A percentile compares a stretch with the other conserved stretches of the same genome.
phyloP scores from a whole-genome alignment of 495 filamentous ascomycete genomes.

The Penicillium paxilli region DNA sequence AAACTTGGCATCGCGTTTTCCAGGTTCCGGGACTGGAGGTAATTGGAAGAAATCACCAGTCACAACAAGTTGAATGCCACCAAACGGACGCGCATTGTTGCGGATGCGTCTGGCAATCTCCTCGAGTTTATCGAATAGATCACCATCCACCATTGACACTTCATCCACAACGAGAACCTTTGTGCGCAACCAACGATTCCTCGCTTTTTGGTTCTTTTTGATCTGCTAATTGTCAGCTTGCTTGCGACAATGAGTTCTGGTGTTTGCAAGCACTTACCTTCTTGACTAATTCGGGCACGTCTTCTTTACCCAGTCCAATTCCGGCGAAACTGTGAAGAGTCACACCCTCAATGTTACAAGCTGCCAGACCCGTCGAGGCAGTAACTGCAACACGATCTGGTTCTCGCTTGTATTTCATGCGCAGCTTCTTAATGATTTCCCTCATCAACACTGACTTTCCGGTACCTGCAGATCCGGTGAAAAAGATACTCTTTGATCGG shows the following conservation, averaged over 20 bases:
- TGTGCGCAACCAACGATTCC: conserved; percentile 82
- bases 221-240: conserved; percentile 48
- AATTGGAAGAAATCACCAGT: conserved; percentile 98
- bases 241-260: neutral
- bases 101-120: conserved; percentile 76
- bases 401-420: conserved; percentile 69
- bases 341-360: conserved; percentile 94
- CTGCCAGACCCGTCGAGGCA: conserved; percentile 92
- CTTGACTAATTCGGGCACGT: conserved; percentile 76
- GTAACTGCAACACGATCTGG: conserved; percentile 87
- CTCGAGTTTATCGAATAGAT: conserved; percentile 95
- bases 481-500: conserved; percentile 85
- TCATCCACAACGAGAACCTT: conserved; percentile 90
- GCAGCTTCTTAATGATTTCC: conserved; percentile 80
- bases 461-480: conserved; percentile 96
- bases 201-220: conserved; percentile 82
- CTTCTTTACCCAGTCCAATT: conserved; percentile 92
- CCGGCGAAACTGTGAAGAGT: conserved; percentile 95
- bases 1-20: conserved; percentile 73
- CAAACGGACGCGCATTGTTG: conserved; percentile 90
- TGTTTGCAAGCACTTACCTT: conserved; percentile 46
- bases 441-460: conserved; percentile 96
- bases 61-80: conserved; percentile 92
- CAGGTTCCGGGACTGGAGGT: conserved; percentile 81
- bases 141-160: conserved; percentile 97